phyloP scores from a whole-genome alignment of 495 filamentous ascomycete genomes.

The Penicillium coprophilum region DNA sequence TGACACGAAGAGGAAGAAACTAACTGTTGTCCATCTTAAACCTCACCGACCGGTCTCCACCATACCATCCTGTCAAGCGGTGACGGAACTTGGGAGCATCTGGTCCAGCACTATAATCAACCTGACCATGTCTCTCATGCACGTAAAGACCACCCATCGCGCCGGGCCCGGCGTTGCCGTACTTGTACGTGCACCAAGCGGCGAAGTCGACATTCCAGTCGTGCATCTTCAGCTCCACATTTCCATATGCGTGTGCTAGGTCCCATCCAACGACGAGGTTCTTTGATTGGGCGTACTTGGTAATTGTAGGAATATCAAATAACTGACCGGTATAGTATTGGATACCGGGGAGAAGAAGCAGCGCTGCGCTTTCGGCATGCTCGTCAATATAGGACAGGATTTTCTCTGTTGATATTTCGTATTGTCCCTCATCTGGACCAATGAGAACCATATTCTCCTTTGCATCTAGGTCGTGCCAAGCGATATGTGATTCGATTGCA shows the following conservation, averaged over 20 bases:
- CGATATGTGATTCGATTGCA: slow-evolving; percentile 85
- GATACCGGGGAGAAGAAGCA: slow-evolving; percentile 85
- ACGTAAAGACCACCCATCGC: slow-evolving; percentile 85
- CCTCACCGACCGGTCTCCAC: slow-evolving; percentile 70
- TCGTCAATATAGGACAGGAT: slow-evolving; percentile 73
- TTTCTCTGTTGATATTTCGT: slow-evolving; percentile 65
- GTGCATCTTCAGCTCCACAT: slow-evolving; percentile 77
- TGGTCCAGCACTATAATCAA: slow-evolving; percentile 49
- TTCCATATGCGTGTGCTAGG: slow-evolving; percentile 91
- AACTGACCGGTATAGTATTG: slow-evolving; percentile 95
- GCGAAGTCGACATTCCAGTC: slow-evolving; percentile 96
- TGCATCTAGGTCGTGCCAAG: slow-evolving; percentile 69
- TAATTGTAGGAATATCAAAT: slow-evolving; percentile 86
- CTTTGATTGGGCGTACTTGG: slow-evolving; percentile 69
- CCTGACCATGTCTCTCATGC: slow-evolving; percentile 65
- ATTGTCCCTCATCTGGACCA: slow-evolving; percentile 53
- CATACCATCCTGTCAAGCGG: slow-evolving; percentile 84
- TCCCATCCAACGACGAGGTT: slow-evolving; percentile 88
- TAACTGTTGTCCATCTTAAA: slow-evolving; percentile 75
- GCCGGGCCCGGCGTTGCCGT: slow-evolving; percentile 87
- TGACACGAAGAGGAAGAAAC: slow-evolving; percentile 10
- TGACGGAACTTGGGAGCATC: slow-evolving; percentile 49
- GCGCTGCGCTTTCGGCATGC: slow-evolving; percentile 70
- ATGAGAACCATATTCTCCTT: slow-evolving; percentile 73
- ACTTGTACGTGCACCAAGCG: slow-evolving; percentile 96